Conservation (phyloP, 2,329 filamentous ascomycete species). For the Penicillium sclerotigenum region DNA sequence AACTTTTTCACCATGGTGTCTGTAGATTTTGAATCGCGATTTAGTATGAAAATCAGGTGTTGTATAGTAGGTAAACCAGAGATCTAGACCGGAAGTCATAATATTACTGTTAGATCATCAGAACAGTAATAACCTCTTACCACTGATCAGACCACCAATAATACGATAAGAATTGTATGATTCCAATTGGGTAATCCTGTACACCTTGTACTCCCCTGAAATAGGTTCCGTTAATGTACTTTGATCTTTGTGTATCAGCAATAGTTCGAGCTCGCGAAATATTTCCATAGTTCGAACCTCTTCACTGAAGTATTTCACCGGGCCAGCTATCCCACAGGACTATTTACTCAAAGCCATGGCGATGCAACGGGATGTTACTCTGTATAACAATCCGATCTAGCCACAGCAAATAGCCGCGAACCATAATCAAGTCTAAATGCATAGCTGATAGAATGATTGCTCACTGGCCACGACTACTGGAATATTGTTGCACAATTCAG, state of each 20-base stretch:
- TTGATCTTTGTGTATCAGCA: background rate
- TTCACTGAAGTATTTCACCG: background rate
- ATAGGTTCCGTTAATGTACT: background rate
- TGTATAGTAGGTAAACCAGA: background rate
- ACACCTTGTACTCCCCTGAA: background rate
- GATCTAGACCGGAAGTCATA: background rate
- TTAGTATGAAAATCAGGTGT: background rate
- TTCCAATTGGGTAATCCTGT: background rate
- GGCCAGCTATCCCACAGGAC: background rate
- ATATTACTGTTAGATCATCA: background rate
- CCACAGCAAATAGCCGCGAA: background rate
- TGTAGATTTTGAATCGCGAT: background rate
- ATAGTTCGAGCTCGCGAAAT: background rate
- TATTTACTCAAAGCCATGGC: background rate
- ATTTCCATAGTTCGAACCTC: background rate
- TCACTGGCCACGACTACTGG: background rate
- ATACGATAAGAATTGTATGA: background rate
- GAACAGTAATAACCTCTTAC: background rate
- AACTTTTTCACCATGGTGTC: rapidly evolving
- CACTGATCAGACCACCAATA: background rate
- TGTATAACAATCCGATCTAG: conserved; percentile 1
- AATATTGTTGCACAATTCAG: background rate
- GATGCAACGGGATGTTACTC: background rate
- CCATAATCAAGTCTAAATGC: background rate
- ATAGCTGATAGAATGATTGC: background rate